Percentiles rank a stretch among this genome's conserved stretches.
These are phyloP conservation scores for Passiflora organensis DNA, from an alignment of 345 rosid species.

Conservation along the genomic window DNA sequence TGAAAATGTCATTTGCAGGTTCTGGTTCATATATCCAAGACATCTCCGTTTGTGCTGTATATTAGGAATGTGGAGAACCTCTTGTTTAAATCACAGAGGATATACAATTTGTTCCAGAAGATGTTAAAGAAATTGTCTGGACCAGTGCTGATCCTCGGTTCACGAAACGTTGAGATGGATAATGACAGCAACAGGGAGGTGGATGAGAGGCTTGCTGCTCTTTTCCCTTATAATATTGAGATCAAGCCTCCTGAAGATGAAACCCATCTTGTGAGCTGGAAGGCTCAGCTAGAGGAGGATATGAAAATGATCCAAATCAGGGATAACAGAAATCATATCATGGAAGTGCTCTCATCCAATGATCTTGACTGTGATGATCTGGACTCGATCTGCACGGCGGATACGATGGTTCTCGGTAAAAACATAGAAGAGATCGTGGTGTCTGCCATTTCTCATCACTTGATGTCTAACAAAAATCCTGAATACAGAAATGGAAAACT, in stretches of 20 bases:
- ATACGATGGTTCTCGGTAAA: constrained; percentile 64
- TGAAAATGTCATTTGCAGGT: constrained; percentile 41
- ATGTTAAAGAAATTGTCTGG: constrained; percentile 74
- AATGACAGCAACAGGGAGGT: constrained; percentile 38
- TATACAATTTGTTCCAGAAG: constrained; percentile 64
- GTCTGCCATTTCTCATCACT: constrained; percentile 82
- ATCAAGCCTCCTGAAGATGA: constrained; percentile 87
- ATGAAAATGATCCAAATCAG: constrained; percentile 91
- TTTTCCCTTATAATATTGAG: constrained; percentile 87
- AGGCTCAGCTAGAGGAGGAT: constrained; percentile 82
- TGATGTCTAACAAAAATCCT: constrained; percentile 72
- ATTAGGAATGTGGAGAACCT: constrained; percentile 72
- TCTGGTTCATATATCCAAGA: constrained; percentile 64
- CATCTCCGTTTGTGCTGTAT: constrained; percentile 69
- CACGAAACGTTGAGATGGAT: constrained; percentile 50
- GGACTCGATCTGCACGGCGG: constrained; percentile 57
- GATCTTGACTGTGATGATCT: constrained; percentile 90
- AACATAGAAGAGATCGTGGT: constrained; percentile 88
- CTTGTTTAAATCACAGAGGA: constrained; percentile 60
- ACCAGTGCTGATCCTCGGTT: constrained; percentile 77
- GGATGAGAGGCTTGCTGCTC: constrained; percentile 53
- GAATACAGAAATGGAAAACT: constrained; percentile 87
- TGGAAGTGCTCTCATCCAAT: constrained; percentile 83
- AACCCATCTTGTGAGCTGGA: constrained; percentile 79
- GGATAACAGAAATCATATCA: constrained; percentile 81